Base-by-base conservation (phyloP, 441 rosid genomes). In the Aquilaria agallochum region DNA sequence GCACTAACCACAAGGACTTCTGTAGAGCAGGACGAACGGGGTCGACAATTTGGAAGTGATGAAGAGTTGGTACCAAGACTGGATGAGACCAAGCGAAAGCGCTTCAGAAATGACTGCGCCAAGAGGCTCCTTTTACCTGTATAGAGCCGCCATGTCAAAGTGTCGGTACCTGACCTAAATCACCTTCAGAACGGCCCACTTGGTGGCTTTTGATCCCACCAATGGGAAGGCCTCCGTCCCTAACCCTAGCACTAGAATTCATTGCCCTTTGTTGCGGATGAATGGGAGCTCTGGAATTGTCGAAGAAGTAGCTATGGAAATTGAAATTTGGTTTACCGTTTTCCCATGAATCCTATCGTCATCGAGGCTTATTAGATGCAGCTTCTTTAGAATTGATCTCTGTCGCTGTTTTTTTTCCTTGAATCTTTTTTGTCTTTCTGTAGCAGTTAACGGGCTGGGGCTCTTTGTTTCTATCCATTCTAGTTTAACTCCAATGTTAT, bases 31-130 rank as follows among this genome's bases (percentile, higher is more conserved):
- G 81, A 14, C 33, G 50, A 60, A 60, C 55, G 11, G 47, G 63
- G 5, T 60, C 3, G 4, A 80, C 0, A 80, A 71, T 61, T 84
- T 84, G 4, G 90, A 72, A 56, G 87, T 76, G 52, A 84, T 62
- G 60, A 84, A 80, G 53, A 84, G 72, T 4, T 82, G 82, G 13
- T 76, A 65, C n/a, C 86, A 58, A 12, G 86, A 78, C 59, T 42
- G 45, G 20, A 81, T 66, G 40, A 74, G 67, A 0, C 79, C 78
- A 1, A 60, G 70, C 3, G 66, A 50, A 7, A 80, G 32, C 0
- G 89, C 84, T 2, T 81, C 81, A 0, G 60, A 56, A 1, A 84
- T 13, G 10, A 84, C 86, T 55, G 71, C 72, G 0, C 63, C 55
- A 5, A 60, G 9, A 1, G 46, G 31, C 42, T 47, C 30, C 2